Percentiles rank a stretch among this genome's conserved stretches.
These are phyloP conservation scores for Pouteria campechiana DNA, from an alignment of 179 eudicot species.

Conservation along the genomic window DNA sequence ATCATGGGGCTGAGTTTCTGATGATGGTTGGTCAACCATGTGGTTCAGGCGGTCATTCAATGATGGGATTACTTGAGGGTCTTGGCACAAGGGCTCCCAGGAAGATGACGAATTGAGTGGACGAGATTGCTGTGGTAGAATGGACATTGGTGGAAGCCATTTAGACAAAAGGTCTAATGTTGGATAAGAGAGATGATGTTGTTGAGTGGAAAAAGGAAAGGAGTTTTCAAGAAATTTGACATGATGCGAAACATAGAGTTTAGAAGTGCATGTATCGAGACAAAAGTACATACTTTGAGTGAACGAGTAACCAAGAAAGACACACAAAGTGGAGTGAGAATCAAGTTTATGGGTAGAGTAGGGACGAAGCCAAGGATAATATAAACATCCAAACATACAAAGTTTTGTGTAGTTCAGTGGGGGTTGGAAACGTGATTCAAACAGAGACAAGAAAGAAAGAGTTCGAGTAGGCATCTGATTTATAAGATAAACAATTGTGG, in stretches of 20 bases:
- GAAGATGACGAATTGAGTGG: too few species aligned
- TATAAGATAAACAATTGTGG: not conserved
- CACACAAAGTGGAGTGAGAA: not conserved
- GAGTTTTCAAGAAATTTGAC: not conserved
- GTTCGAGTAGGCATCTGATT: not conserved
- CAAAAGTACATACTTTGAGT: not conserved
- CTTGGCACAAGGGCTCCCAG: too few species aligned
- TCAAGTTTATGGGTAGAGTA: not conserved
- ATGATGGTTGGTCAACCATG: too few species aligned
- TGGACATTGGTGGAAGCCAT: too few species aligned
- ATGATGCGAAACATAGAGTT: not conserved
- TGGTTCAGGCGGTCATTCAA: too few species aligned
- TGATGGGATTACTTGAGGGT: too few species aligned
- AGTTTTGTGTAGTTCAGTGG: not conserved
- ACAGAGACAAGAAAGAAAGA: not conserved
- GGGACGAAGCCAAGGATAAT: constrained; percentile 1
- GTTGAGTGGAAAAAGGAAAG: not conserved
- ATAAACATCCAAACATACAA: not conserved
- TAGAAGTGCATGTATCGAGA: not conserved
- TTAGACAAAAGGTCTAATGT: too few species aligned
- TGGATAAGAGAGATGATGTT: too few species aligned
- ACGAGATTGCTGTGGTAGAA: too few species aligned
- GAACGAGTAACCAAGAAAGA: not conserved
- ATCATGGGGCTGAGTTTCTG: too few species aligned
- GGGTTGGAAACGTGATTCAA: not conserved